Base-by-base conservation (phyloP, 1,139 yeast species). In the Debaryomyces udenii region DNA sequence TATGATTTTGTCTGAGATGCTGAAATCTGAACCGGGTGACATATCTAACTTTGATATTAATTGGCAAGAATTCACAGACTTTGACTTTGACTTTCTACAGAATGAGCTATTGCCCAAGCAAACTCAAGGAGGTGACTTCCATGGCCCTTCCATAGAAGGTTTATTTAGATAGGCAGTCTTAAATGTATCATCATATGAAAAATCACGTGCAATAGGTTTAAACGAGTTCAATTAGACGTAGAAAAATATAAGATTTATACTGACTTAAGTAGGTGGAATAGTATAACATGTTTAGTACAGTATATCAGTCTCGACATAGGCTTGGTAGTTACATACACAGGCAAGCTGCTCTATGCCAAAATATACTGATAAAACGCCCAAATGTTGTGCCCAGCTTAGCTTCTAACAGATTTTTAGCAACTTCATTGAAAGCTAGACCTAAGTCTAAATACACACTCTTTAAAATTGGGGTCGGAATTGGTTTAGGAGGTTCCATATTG, bases 51-150 rank as follows among this genome's bases (percentile, higher is more conserved):
- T 39, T 9, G 35, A 27, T 20, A 18, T 35, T 11, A 35, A 34
- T n/a, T 41, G 41, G 24, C 47, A 42, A 22, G 45, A 38, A 22
- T 50, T 55, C 27, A 54, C 28, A 2, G 42, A 59, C 24, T 58
- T 67, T 42, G 68, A 68, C 44, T 59, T 68, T 38, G 73, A 68
- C 35, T 61, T 68, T 40, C 52, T 68, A 31, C 59, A 58, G 32
- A 67, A 63, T 42, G 66, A 66, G 18, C 47, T 46, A 18, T 49
- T 62, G 32, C 48, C 61, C 38, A 57, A 49, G 13, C 39, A 40
- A 23, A 27, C 44, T 13, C 40, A 31, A 10, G 20, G 37, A 17
- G 34, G 27, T 11, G 40, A 41, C 6, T n/a, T 35, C 32, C 32
- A 42, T 35, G 23, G 37, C 39, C 3, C 42, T 27, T 27, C 40